Base-by-base conservation (phyloP, 1,284 basidiomycete species). In the Ganoderma lucidum region DNA sequence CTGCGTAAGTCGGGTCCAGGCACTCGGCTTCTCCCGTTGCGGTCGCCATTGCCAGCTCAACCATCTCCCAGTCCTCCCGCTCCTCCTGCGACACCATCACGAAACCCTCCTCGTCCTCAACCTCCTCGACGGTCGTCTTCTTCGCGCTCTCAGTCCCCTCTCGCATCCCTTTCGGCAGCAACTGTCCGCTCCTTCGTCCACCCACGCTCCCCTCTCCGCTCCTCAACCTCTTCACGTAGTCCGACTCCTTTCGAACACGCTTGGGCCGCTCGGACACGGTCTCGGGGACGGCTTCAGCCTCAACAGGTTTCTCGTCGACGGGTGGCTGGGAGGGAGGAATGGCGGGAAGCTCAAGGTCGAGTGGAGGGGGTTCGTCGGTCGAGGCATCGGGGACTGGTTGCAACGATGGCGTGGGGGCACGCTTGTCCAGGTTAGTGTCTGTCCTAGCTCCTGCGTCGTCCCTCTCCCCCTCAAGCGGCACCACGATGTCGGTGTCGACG, bases 1-100 rank as follows among this genome's bases (percentile, higher is more conserved):
- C 70, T 0, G 41, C 32, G 23, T 71, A 67, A 19, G 64, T 70
- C 4, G 73, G 74, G 8, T 74, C 69, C 1, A 76, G 30, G 1
- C 66, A 68, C 44, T 74, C 71, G 17, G 64, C 70, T 3, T 73
- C 71, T 2, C 70, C 62, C 41, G 42, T 67, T 14, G 61, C 69
- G 0, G 71, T 70, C 10, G 63, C 41, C 62, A 75, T 53, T 10
- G 66, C 66, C 56, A 65, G 23, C 60, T 67, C 65, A 30, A 67
- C 61, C 60, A 55, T 28, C 23, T 74, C 71, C 44, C 42, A 35
- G 41, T 61, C 44, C 28, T 55, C 45, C 56, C 19, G 58, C 48
- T 61, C 44, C 28, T 55, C 45, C 56, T 28, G 58, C 42, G 23
- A 14, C 41, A 19, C 62, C 64, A 32, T 66, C 65, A n/a, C 45